A percentile compares a stretch with the other conserved stretches of the same genome.
Evolutionary conservation across 805 yeast genomes (phyloP).

Genomic region (Candida palmyrensis): DNA sequence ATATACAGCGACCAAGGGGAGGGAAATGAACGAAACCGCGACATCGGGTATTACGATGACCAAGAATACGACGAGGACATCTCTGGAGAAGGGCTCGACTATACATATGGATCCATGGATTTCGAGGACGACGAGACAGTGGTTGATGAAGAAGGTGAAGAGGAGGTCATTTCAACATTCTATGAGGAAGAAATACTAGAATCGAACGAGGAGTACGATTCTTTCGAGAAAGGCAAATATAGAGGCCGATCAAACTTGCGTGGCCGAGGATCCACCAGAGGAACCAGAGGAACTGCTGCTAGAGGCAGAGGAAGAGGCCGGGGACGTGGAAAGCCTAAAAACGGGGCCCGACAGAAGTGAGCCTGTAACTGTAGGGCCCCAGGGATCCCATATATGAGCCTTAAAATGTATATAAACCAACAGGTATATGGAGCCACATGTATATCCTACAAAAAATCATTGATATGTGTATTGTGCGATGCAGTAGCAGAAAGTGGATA

Average conservation of each 20-base stretch:
- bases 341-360: neutral
- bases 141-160: constrained; percentile 8
- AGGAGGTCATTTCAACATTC: neutral
- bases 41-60: constrained; percentile 4
- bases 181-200: constrained; percentile 1
- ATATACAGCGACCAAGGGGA: neutral
- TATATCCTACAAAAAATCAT: neutral
- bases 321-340: constrained; percentile 5
- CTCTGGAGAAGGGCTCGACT: constrained; percentile 1
- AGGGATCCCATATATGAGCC: neutral
- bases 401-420: neutral
- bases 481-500: too few species aligned
- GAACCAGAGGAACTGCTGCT: constrained; percentile 13
- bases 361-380: neutral
- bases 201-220: constrained; percentile 7
- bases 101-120: constrained; percentile 4
- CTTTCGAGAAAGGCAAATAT: constrained; percentile 5
- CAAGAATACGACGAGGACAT: constrained; percentile 5
- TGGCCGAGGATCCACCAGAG: constrained; percentile 9
- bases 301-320: constrained; percentile 9
- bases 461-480: neutral
- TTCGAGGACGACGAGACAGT: constrained; percentile 4
- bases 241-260: constrained; percentile 6
- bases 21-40: too few species aligned
- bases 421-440: neutral